These are phyloP conservation scores for Plectosphaerella sp. DNA, from an alignment of 2,329 filamentous ascomycete species.

Conservation along the genomic window DNA sequence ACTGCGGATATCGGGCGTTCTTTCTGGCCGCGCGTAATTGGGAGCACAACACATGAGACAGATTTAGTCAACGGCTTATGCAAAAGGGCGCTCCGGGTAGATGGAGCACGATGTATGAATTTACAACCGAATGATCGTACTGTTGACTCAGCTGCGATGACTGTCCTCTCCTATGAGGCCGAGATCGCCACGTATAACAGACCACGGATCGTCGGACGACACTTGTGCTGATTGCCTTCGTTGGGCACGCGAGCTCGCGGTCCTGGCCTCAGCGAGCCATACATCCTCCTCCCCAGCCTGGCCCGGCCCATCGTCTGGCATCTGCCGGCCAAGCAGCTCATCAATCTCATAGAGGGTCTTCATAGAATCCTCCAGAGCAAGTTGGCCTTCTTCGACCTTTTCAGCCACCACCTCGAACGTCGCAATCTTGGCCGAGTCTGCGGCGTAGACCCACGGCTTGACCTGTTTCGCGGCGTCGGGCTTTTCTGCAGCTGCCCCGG, in stretches of 20 bases:
- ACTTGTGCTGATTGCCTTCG: slow-evolving; percentile 12
- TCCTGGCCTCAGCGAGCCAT: slow-evolving; percentile 30
- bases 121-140: neutral
- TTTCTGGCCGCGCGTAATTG: slow-evolving; percentile 37
- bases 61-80: neutral
- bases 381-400: slow-evolving; percentile 54
- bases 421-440: slow-evolving; percentile 54
- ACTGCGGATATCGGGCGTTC: slow-evolving; percentile 72
- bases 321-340: slow-evolving; percentile 36
- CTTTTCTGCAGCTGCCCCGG: slow-evolving; percentile 26
- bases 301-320: slow-evolving; percentile 16
- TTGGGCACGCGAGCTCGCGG: slow-evolving; percentile 12
- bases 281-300: slow-evolving; percentile 23
- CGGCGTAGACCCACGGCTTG: slow-evolving; percentile 55
- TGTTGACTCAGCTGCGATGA: neutral
- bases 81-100: neutral
- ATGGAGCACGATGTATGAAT: neutral
- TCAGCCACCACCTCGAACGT: slow-evolving; percentile 56
- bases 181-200: slow-evolving; percentile 46
- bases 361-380: slow-evolving; percentile 50
- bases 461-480: slow-evolving; percentile 37
- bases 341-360: slow-evolving; percentile 44
- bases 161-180: slow-evolving; percentile 41
- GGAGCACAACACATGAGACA: too few species aligned
- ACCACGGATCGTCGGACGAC: slow-evolving; percentile 41